Base-by-base conservation (phyloP, 2,329 filamentous ascomycete genomes). In the Apiospora saccharicola region DNA sequence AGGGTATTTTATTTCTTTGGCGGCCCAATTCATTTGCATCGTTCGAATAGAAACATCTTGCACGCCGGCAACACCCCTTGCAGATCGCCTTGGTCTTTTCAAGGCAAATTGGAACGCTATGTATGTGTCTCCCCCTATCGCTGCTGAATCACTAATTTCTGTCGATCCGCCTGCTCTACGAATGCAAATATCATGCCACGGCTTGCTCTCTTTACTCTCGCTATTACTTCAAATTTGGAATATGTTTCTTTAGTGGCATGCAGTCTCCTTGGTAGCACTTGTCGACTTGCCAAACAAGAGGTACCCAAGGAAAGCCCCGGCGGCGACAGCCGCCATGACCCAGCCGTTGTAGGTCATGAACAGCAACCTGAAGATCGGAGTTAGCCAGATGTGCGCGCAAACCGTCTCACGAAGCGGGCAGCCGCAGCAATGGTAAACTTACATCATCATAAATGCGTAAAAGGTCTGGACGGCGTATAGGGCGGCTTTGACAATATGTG, bases 311-410 rank as follows among this genome's bases (percentile, higher is more conserved):
- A 97, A 97, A 0, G 96, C 95, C 22, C 96, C 96, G 13, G 97
- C 85, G 0, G 93, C 93, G 22, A 98, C 95, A 3, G 96, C 90
- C 76, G 97, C 83, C 96, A 99, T 99, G 77, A 99, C 91, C 92
- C 94, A 97, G 72, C 96, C 96, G 79, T 99, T 99, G 85, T 99
- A 99, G n/a, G 96, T 99, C 96, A 99, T 99, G 84, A 99, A 99
- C 30, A 99, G 85, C 74, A 99, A 87, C 96, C 96, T 98, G 24
- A 5, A n/a, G 6, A 64, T 14, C 34, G 16, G 57, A n/a, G 57
- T 64, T 10, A 64, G 57, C 19, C 34, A 12, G 24, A 24, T 6
- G 7, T 4, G 37, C 37, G 37, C 37, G 37, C 22, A 14, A 26
- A 10, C 34, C 16, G 30, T 8, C 37, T 64, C 13, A 10, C 46